Base-by-base conservation (phyloP, 805 yeast species). In the Ogataea dorogensis region DNA sequence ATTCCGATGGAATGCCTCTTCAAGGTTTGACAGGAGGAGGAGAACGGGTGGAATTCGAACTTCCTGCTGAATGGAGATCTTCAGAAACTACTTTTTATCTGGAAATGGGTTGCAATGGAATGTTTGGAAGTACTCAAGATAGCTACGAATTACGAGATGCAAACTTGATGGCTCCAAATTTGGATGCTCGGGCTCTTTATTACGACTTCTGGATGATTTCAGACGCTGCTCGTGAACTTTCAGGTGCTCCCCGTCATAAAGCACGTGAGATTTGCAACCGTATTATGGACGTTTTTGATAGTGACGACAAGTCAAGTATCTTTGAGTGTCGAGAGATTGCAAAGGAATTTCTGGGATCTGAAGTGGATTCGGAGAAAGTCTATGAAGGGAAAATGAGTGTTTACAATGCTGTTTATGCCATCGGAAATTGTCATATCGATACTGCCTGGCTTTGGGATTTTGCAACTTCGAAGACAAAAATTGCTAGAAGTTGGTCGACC, bases 391-490 rank as follows among this genome's bases (percentile, higher is more conserved):
- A 39, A 36, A 61, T 52, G 27, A 65, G 49, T 41, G 49, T 53
- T 19, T 61, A 56, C 40, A 61, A 75, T 40, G 79, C 81, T 38
- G 96, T 89, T 8, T 82, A 68, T 59, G 95, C 86, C 7, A 73
- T 93, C 47, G 98, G 98, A 27, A 86, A 93, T 58, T 93, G 98
- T 59, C 98, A 89, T 59, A 89, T 89, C 50, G 98, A 91, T 55
- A 91, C 98, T 12, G 98, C 98, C 11, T 91, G 98, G 98, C 70
- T 88, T 40, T 91, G 98, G 98, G 98, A 97, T n/a, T 91, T 83
- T 68, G 97, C 95, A 2, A 97, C 93, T 58, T 87, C 98, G 1
- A 81, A 85, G 50, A 75, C 98, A 34, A 91, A 91, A 56, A 77
- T 91, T 37, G 96, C 89, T 2, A 73, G 98, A 47, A 86, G 96